Evolutionary conservation across 495 filamentous ascomycete genomes (phyloP).

Genomic region (Talaromyces trachyspermus): DNA sequence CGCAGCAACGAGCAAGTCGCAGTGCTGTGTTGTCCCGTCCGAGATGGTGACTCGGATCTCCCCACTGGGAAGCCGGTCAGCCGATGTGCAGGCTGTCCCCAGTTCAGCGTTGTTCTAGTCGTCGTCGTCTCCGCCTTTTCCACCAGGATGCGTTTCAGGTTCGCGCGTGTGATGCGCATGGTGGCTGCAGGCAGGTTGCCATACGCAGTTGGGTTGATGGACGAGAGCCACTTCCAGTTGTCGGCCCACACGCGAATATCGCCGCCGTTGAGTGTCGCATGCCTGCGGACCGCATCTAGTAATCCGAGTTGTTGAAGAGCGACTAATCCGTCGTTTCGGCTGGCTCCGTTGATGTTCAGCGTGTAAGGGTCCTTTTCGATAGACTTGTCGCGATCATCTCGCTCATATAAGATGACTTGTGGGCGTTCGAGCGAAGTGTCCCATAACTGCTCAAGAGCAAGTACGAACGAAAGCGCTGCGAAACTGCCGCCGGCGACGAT

Average conservation of each 20-base stretch:
- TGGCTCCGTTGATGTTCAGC: constrained; percentile 24
- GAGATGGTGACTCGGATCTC: constrained; percentile 7
- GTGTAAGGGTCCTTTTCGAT: constrained; percentile 23
- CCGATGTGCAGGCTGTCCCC: background rate
- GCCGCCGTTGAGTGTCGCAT: constrained; percentile 14
- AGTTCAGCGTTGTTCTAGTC: constrained; percentile 6
- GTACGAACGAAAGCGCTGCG: constrained; percentile 9
- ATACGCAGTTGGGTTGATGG: constrained; percentile 10
- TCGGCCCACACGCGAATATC: constrained; percentile 20
- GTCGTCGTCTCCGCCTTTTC: constrained; percentile 11
- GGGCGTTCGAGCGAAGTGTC: constrained; percentile 5
- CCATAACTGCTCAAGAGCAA: constrained; percentile 12
- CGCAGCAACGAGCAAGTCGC: constrained; percentile 29
- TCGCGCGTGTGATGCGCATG: constrained; percentile 16
- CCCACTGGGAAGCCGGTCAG: constrained; percentile 4
- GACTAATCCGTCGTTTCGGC: constrained; percentile 16
- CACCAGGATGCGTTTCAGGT: constrained; percentile 16
- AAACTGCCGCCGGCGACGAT: constrained; percentile 12
- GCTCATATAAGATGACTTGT: constrained; percentile 22
- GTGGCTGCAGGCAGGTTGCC: constrained; percentile 12
- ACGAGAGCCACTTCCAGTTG: constrained; percentile 16
- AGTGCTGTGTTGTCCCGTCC: constrained; percentile 16
- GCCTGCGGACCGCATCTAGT: constrained; percentile 5
- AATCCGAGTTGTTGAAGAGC: constrained; percentile 21
- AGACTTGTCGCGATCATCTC: constrained; percentile 14